Evolutionary conservation across 768 basidiomycete species (phyloP), one percentile per base, ranked within the genome.

Genomic region (Boletus vinaceobasis): DNA sequence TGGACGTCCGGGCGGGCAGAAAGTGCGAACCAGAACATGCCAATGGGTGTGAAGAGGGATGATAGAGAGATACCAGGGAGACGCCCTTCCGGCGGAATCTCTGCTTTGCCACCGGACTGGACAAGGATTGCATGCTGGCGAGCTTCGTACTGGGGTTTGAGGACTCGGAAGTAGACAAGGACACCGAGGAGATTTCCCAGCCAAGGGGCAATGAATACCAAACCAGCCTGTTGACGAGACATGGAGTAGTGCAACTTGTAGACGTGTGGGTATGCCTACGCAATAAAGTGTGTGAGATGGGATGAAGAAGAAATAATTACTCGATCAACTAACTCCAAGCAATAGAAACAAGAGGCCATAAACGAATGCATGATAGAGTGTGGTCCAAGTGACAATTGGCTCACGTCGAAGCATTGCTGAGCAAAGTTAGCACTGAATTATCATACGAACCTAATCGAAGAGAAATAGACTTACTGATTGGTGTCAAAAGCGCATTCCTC

Each of bases 21-120:
- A 23, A 67, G 37, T 10, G 65, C 52, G n/a, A 65, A 65, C 65
- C 65, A 65, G 43, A 67, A 63, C 64, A 67, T 60, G 50, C 66
- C 65, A 38, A 65, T 10, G 7, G 58, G 61, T 4, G 57, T 61
- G 37, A 65, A 58, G 32, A 67, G 23, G 0, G 60, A 67, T 2
- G 66, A 37, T 6, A 67, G 33, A 4, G 53, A 50, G 35, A 65
- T 43, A 15, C 65, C 66, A 1, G 60, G 63, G 23, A 65, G 59
- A 26, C 52, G 66, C 15, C 47, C 58, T 43, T 67, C 66, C 19
- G 61, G 63, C 0, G 53, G 36, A 19, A 67, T 61, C 10, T 58
- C 56, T 37, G 43, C 48, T 48, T 60, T 63, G 1, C 60, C 63
- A 15, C 49, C 43, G 2, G 58, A 67, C 27, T 60, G 53, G 15